Evolutionary conservation across 257 asterid genomes (phyloP).

Genomic region (Solanum tarapatanum): DNA sequence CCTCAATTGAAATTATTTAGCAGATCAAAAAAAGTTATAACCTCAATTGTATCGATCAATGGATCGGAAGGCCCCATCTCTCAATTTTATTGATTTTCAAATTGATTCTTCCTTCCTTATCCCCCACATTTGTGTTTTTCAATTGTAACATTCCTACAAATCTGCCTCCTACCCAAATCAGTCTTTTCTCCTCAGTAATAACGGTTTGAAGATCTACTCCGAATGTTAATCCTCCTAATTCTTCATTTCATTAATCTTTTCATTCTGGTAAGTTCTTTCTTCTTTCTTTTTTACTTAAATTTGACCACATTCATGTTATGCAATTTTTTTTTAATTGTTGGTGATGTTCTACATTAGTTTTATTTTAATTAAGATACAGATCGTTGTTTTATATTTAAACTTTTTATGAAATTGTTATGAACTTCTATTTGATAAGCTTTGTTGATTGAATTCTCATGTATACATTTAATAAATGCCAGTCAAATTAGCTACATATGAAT

Average conservation of each 20-base stretch:
- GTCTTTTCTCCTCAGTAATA: background rate
- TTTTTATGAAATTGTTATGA: background rate
- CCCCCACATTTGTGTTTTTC: background rate
- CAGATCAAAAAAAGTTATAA: background rate
- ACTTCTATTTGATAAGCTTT: background rate
- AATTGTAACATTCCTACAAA: no score
- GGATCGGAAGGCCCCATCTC: background rate
- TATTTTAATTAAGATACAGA: no score
- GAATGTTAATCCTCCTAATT: background rate
- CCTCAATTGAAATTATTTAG: background rate
- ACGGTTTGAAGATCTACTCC: background rate
- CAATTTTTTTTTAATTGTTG: background rate
- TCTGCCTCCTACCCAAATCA: background rate
- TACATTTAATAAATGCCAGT: background rate
- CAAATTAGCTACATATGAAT: background rate
- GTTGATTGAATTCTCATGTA: background rate
- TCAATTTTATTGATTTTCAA: background rate
- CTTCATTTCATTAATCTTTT: background rate
- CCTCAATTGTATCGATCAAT: background rate
- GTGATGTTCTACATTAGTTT: background rate
- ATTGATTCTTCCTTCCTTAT: background rate
- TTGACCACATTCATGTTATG: background rate
- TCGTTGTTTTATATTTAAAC: no score
- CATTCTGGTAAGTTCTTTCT: background rate
- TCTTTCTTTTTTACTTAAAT: no score